Conservation (phyloP, 805 yeast species). For the Wickerhamomyces chambardii region DNA sequence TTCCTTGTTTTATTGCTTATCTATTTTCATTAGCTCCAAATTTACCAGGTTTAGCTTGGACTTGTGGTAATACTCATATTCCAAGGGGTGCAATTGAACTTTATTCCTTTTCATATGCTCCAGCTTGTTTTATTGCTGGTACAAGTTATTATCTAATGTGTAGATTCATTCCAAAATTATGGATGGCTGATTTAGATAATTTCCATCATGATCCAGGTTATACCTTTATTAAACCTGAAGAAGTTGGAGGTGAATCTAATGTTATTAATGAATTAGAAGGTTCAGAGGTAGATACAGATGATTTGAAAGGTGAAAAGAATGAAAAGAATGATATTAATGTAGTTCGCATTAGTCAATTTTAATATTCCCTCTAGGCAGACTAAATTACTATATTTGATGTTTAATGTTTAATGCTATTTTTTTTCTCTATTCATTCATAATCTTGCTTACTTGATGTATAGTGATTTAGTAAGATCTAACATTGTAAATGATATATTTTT, state of each 20-base stretch:
- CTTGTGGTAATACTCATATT: slow-evolving; percentile 56
- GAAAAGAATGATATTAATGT: background rate
- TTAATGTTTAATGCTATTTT: too few species aligned
- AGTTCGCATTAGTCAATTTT: too few species aligned
- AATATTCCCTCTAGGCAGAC: too few species aligned
- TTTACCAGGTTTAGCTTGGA: slow-evolving; percentile 27
- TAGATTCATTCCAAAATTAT: slow-evolving; percentile 29
- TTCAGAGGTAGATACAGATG: background rate
- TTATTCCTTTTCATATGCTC: slow-evolving; percentile 38
- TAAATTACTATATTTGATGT: too few species aligned
- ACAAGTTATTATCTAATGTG: slow-evolving; percentile 39
- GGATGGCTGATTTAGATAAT: slow-evolving; percentile 14
- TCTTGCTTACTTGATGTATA: too few species aligned
- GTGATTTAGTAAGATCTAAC: too few species aligned
- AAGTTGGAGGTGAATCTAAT: slow-evolving; percentile 6
- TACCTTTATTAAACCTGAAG: slow-evolving; percentile 9
- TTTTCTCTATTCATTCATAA: too few species aligned
- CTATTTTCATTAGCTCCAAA: slow-evolving; percentile 27
- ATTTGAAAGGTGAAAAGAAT: background rate
- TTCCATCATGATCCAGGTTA: slow-evolving; percentile 9
- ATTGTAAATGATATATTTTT: too few species aligned
- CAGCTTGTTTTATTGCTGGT: slow-evolving; percentile 49
- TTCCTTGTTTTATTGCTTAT: slow-evolving; percentile 73
- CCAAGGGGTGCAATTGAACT: slow-evolving; percentile 69
- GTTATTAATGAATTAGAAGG: background rate